A percentile compares a stretch with the other conserved stretches of the same genome.
Conservation (phyloP, 768 basidiomycete genomes). For the Suillus subaureus region DNA sequence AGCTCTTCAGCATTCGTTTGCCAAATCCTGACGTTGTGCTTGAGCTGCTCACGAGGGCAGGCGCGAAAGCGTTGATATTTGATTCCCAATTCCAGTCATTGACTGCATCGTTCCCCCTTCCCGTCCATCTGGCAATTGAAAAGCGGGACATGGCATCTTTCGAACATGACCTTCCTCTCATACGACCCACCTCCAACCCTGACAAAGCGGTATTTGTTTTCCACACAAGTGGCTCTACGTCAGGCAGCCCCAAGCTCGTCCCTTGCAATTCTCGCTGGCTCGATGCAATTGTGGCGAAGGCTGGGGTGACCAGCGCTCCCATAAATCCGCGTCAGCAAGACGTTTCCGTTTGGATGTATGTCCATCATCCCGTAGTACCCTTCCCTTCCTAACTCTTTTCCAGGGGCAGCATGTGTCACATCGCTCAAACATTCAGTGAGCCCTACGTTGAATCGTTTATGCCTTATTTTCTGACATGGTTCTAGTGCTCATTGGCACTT, state of each 20-base stretch:
- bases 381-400: constrained; percentile 37
- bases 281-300: constrained; percentile 60
- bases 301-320: constrained; percentile 52
- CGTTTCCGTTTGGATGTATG: constrained; percentile 74
- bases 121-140: constrained; percentile 47
- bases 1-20: constrained; percentile 76
- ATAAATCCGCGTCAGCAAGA: constrained; percentile 56
- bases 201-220: constrained; percentile 65
- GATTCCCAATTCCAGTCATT: constrained; percentile 55
- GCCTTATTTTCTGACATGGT: constrained; percentile 23
- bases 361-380: constrained; percentile 24
- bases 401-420: constrained; percentile 87
- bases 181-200: constrained; percentile 34
- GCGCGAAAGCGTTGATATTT: constrained; percentile 65
- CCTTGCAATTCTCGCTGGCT: constrained; percentile 73
- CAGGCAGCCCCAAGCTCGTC: constrained; percentile 81
- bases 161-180: constrained; percentile 44
- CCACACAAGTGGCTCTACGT: constrained; percentile 83
- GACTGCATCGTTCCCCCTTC: constrained; percentile 49
- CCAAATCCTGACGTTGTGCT: constrained; percentile 72
- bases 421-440: constrained; percentile 76
- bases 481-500: constrained; percentile 67
- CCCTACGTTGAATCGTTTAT: constrained; percentile 22
- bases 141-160: constrained; percentile 40
- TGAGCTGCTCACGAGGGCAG: constrained; percentile 65